phyloP scores from a whole-genome alignment of 2,329 filamentous ascomycete genomes.

The Sodiomyces alkalinus region DNA sequence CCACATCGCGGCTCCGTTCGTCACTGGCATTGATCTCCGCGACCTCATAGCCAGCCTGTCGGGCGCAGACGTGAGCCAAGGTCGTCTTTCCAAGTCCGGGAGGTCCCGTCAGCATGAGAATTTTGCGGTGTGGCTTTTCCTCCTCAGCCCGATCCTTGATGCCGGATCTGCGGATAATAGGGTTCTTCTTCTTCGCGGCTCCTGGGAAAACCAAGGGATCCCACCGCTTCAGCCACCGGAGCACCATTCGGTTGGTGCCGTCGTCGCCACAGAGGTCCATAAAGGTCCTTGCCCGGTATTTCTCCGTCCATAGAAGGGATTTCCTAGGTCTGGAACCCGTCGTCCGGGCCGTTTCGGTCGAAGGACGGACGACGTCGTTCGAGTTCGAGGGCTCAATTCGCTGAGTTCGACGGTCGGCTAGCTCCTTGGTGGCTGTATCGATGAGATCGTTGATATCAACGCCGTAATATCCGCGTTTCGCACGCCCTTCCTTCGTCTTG shows the following conservation, averaged over 20 bases:
- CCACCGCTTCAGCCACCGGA: constrained; percentile 91
- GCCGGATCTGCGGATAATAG: constrained; percentile 25
- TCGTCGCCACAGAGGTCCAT: constrained; percentile 92
- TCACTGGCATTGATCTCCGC: constrained; percentile 97
- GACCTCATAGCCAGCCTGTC: constrained; percentile 89
- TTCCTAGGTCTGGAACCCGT: constrained; percentile 25
- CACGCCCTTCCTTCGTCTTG: constrained; percentile 49
- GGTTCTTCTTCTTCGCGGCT: constrained; percentile 45
- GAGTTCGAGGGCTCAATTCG: no score
- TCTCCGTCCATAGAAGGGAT: constrained; percentile 82
- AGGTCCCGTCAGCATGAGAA: constrained; percentile 78
- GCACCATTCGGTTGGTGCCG: constrained; percentile 74
- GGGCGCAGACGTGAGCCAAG: constrained; percentile 86
- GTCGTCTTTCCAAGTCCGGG: constrained; percentile 95
- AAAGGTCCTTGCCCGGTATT: constrained; percentile 85
- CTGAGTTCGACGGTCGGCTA: constrained; percentile 19
- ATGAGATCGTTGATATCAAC: constrained; percentile 80
- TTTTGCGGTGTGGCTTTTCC: constrained; percentile 71
- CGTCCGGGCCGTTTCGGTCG: constrained; percentile 22
- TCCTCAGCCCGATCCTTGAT: constrained; percentile 35
- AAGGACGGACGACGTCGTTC: constrained; percentile 17
- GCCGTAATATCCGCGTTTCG: constrained; percentile 72
- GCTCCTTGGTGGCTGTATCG: constrained; percentile 50
- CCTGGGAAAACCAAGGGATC: constrained; percentile 84
- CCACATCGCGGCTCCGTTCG: constrained; percentile 77